These are phyloP conservation scores for Ambrosia artemisiifolia DNA, from an alignment of 129 eudicot genomes.

Conservation along the genomic window DNA sequence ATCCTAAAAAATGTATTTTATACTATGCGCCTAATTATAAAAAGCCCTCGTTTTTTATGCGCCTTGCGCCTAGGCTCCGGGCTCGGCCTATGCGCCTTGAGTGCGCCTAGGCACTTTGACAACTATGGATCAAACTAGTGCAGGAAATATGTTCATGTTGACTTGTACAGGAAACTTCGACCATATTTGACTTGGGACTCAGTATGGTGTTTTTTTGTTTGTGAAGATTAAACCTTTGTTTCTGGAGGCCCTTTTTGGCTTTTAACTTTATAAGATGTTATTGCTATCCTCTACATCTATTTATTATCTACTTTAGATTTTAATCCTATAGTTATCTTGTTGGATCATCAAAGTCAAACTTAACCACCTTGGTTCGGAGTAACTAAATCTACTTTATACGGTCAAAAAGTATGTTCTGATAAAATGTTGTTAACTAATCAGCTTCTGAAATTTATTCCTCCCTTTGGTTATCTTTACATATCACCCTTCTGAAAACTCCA, in stretches of 20 bases:
- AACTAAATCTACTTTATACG: not conserved
- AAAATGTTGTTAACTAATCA: not conserved
- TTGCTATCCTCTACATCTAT: not conserved
- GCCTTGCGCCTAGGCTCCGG: no score
- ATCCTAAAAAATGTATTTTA: no score
- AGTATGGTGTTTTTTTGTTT: not conserved
- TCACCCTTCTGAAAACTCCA: no score
- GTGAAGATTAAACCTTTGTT: constrained; percentile 4
- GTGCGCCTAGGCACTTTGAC: no score
- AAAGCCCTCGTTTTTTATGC: no score
- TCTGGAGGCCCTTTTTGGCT: not conserved
- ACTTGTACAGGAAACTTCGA: not conserved
- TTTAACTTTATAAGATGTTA: not conserved
- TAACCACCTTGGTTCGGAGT: not conserved
- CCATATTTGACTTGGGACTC: not conserved
- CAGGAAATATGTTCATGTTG: not conserved
- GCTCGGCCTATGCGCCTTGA: no score
- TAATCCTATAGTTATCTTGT: not conserved
- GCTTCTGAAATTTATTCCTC: no score
- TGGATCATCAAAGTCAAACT: constrained; percentile 16
- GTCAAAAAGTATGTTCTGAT: not conserved
- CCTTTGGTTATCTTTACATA: no score
- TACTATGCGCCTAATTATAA: no score
- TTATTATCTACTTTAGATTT: not conserved
- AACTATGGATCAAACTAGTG: no score